Percentiles rank a stretch among this genome's conserved stretches.
Evolutionary conservation across 2,329 filamentous ascomycete species (phyloP).

Genomic region (Onygenales sp.): DNA sequence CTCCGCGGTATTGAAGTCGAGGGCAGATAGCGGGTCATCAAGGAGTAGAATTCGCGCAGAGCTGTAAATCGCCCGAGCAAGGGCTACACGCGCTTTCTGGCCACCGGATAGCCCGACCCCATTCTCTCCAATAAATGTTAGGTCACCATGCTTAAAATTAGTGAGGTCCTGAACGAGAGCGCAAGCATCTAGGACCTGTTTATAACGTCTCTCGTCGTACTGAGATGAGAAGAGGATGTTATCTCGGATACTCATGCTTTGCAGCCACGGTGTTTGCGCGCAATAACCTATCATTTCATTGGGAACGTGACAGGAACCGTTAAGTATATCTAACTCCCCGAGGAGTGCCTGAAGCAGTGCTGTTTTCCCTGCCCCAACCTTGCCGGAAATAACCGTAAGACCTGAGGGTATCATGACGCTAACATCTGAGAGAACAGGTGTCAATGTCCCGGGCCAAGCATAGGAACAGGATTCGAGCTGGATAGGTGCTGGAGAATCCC

Average conservation of each 20-base stretch:
- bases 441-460: slow-evolving; percentile 62
- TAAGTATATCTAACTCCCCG: slow-evolving; percentile 45
- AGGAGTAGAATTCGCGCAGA: slow-evolving; percentile 45
- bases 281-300: slow-evolving; percentile 54
- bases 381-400: slow-evolving; percentile 29
- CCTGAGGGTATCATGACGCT: slow-evolving; percentile 46
- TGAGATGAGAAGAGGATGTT: slow-evolving; percentile 57
- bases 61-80: slow-evolving; percentile 54
- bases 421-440: slow-evolving; percentile 46
- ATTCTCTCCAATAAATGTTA: slow-evolving; percentile 53
- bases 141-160: slow-evolving; percentile 54
- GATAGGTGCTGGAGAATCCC: slow-evolving; percentile 13
- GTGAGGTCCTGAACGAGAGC: slow-evolving; percentile 52
- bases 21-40: slow-evolving; percentile 51
- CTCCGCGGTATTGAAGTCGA: slow-evolving; percentile 57
- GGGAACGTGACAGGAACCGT: slow-evolving; percentile 30
- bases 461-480: slow-evolving; percentile 58
- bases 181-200: slow-evolving; percentile 58
- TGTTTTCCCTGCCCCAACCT: slow-evolving; percentile 56
- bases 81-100: slow-evolving; percentile 50
- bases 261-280: slow-evolving; percentile 57
- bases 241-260: slow-evolving; percentile 60
- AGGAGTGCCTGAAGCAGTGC: slow-evolving; percentile 25
- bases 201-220: slow-evolving; percentile 61
- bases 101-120: slow-evolving; percentile 53